A percentile compares a stretch with the other conserved stretches of the same genome.
Conservation (phyloP, 768 basidiomycete genomes). For the Hypholoma fasciculare region DNA sequence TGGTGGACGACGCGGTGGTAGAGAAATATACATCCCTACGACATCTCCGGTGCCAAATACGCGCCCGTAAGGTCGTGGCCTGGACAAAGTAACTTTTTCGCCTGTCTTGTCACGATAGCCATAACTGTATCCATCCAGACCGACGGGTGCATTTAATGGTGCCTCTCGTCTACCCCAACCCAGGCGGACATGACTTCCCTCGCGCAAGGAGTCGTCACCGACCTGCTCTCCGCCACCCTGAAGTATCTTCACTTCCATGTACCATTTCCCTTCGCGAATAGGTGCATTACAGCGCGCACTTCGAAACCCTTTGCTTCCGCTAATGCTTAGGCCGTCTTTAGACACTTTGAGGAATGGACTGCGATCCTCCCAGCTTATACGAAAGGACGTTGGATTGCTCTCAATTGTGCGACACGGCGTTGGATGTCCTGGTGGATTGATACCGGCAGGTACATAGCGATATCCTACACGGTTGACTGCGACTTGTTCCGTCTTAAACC, state of each 20-base stretch:
- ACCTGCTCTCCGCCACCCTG: conserved; percentile 67
- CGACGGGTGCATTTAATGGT: conserved; percentile 90
- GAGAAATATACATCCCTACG: conserved; percentile 89
- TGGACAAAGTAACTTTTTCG: conserved; percentile 85
- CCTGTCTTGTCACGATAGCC: conserved; percentile 90
- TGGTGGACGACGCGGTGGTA: conserved; percentile 68
- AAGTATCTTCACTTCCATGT: conserved; percentile 85
- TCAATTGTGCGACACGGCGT: conserved; percentile 80
- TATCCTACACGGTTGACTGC: conserved; percentile 77
- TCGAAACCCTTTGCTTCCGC: conserved; percentile 87
- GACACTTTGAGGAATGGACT: conserved; percentile 78
- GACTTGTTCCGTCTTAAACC: conserved; percentile 68
- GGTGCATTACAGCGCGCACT: conserved; percentile 90
- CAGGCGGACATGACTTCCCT: conserved; percentile 83
- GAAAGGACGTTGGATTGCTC: conserved; percentile 64
- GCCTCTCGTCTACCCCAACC: conserved; percentile 95
- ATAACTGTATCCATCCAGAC: conserved; percentile 93
- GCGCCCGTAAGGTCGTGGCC: conserved; percentile 75
- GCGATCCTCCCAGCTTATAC: conserved; percentile 92
- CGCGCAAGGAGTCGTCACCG: conserved; percentile 46
- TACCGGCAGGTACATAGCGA: conserved; percentile 79
- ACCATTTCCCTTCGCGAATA: conserved; percentile 89
- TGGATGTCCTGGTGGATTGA: conserved; percentile 55
- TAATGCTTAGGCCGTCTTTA: conserved; percentile 72
- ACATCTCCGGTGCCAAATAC: conserved; percentile 83